Evolutionary conservation across 371 early-diverging fungal genomes (phyloP).

Genomic region (Haplosporangium sp.): DNA sequence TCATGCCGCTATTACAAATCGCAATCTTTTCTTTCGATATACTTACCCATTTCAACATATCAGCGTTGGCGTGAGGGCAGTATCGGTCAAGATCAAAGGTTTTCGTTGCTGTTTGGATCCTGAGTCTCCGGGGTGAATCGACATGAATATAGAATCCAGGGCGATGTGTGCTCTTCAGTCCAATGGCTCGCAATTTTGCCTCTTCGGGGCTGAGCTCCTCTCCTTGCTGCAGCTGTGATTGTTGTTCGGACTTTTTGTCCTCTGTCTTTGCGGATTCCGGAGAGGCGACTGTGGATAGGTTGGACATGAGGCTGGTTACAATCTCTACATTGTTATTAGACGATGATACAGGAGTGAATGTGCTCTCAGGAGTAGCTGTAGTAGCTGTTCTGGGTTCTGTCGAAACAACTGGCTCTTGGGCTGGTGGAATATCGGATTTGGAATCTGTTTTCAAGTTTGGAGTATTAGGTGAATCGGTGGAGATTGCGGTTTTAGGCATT

Average conservation of each 20-base stretch:
- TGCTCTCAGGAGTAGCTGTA: not conserved
- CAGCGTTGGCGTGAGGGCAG: conserved; percentile 54
- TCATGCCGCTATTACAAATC: no score
- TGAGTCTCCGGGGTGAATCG: conserved; percentile 33
- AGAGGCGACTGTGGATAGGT: conserved; percentile 6
- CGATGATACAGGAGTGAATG: conserved; percentile 3
- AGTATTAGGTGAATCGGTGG: conserved; percentile 1
- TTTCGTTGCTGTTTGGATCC: conserved; percentile 41
- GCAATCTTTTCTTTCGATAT: no score
- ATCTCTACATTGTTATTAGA: conserved; percentile 1
- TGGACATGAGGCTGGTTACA: conserved; percentile 11
- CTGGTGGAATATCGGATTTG: not conserved
- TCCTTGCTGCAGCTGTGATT: conserved; percentile 2
- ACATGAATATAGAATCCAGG: conserved; percentile 49
- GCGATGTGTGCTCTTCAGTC: conserved; percentile 52
- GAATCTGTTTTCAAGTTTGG: not conserved
- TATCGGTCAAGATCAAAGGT: conserved; percentile 51
- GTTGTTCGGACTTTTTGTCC: not conserved
- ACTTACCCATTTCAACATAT: conserved; percentile 54
- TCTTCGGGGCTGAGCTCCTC: conserved; percentile 51
- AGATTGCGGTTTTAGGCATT: conserved; percentile 2
- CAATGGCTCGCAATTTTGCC: conserved; percentile 26
- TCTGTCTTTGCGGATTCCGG: not conserved
- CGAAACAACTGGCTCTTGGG: no score
- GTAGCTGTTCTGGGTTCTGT: no score